Conservation (phyloP, 208 protist species). For the Wallacemonas rigidus region DNA sequence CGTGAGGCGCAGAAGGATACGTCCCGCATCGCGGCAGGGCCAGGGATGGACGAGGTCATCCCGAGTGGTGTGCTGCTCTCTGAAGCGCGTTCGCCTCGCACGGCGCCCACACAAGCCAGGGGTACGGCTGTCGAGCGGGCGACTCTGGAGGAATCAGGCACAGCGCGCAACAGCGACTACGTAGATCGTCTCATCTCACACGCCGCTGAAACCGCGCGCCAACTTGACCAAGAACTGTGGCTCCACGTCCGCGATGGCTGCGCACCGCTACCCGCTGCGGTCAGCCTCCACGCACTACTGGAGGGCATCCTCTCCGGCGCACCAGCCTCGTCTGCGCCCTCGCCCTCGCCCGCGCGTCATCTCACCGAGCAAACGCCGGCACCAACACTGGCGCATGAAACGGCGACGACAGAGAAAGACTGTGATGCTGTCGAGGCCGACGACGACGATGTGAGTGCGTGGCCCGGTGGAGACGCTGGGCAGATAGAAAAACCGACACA, state of each 20-base stretch:
- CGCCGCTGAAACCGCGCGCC: background rate
- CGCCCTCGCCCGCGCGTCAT: no score
- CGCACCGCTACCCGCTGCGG: conserved; percentile 11
- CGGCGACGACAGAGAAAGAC: no score
- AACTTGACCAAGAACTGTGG: background rate
- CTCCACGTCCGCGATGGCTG: background rate
- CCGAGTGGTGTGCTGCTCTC: no score
- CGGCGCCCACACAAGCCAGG: no score
- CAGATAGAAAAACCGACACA: background rate
- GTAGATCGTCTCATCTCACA: background rate
- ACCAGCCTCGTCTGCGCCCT: background rate
- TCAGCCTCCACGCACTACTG: conserved; percentile 4
- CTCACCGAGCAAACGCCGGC: no score
- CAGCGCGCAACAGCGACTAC: background rate
- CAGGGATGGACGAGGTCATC: no score
- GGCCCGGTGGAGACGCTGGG: background rate
- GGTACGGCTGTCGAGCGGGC: no score
- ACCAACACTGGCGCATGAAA: no score
- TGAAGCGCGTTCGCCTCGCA: no score
- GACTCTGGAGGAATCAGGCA: no score
- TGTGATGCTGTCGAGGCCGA: background rate
- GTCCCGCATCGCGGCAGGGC: no score
- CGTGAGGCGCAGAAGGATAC: no score
- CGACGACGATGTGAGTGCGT: background rate
- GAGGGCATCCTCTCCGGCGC: background rate